phyloP scores from a whole-genome alignment of 139 green algal species.

The Dunaliella primolecta region DNA sequence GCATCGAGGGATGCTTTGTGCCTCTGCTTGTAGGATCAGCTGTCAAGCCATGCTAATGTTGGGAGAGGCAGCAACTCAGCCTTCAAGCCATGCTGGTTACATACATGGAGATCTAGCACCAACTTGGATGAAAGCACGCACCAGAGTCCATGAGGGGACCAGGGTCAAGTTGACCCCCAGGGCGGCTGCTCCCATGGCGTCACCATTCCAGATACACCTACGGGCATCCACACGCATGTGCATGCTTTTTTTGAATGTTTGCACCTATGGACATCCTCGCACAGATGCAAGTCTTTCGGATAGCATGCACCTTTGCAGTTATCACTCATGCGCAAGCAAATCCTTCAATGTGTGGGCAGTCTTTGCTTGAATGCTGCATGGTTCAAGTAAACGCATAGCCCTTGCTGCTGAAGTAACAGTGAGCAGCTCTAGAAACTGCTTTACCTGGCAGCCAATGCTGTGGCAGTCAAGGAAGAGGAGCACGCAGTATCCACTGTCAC shows the following conservation, averaged over 20 bases:
- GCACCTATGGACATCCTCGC: not conserved
- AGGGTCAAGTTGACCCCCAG: conserved; percentile 68
- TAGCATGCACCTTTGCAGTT: not conserved
- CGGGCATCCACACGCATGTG: not conserved
- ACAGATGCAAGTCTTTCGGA: not conserved
- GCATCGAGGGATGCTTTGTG: not conserved
- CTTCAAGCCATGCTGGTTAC: no score
- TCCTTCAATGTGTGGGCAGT: no score
- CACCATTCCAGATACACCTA: conserved; percentile 7
- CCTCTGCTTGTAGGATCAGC: not conserved
- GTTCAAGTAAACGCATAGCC: no score
- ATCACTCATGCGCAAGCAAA: not conserved
- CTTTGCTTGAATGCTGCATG: no score
- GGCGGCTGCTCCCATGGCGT: conserved; percentile 23
- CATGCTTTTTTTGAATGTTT: not conserved
- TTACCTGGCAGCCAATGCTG: conserved; percentile 45
- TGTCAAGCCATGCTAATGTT: not conserved
- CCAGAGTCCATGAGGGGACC: conserved; percentile 52
- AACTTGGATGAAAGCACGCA: no score
- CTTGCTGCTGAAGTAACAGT: no score
- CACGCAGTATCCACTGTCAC: conserved; percentile 82
- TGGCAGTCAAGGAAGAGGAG: conserved; percentile 69
- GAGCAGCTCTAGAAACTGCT: no score
- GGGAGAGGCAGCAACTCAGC: no score
- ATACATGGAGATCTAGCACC: no score